Base-by-base conservation (phyloP, 2,329 filamentous ascomycete genomes). In the Diaporthe batatas region DNA sequence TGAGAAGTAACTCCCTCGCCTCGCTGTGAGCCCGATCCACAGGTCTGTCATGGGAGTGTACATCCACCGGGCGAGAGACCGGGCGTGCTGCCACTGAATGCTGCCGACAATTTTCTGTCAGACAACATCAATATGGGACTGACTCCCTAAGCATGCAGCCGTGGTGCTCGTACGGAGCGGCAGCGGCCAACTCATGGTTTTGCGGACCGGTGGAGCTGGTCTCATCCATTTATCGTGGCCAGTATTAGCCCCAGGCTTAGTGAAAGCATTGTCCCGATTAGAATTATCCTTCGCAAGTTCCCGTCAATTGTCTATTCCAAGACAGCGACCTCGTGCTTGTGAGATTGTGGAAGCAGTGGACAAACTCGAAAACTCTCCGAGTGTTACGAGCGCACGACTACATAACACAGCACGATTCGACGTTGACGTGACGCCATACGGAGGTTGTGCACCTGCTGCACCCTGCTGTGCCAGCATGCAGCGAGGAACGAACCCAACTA, bases 341-440 rank as follows among this genome's bases (percentile, higher is more conserved):
- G 70, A 64, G 18, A 69, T 64, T 69, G n/a, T 74, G 51, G 62
- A 72, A 72, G 51, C 25, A 69, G 72, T 72, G 70, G 55, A 32
- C 64, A 53, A 36, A 65, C 55, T 69, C 54, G 70, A 72, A 72
- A 72, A 74, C 54, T 74, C 72, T 70, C 70, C 72, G 72, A 74
- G 65, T 58, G 55, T 51, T 64, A 74, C 72, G 39, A 70, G 39
- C 54, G 58, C 68, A 70, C 32, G 59, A 34, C 16, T 34, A 47
- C 59, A 71, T 32, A 39, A 25, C 68, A 68, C 68, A 64, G n/a
- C 39, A 67, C 68, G 54, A 44, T 47, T 72, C 47, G 68, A 51
- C 57, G 51, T 68, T 73, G 72, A 68, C 53, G 72, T 71, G 72
- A 73, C 62, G 68, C 36, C 54, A 54, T 68, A n/a, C 68, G 39